phyloP scores from a whole-genome alignment of 2,329 filamentous ascomycete genomes.

The Fusarium nematophilum region DNA sequence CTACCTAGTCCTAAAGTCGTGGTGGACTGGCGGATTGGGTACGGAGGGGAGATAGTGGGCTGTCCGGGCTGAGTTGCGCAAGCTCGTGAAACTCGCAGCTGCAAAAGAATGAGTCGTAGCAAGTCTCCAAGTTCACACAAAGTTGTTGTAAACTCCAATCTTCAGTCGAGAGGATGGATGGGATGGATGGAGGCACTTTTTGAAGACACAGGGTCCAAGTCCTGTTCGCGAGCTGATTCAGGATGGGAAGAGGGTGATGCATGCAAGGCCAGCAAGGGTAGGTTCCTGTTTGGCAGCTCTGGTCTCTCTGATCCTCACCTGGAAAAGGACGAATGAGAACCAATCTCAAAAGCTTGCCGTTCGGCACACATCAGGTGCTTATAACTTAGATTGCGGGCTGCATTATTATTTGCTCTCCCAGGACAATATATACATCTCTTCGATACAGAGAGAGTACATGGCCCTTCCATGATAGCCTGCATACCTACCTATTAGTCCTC shows the following conservation, averaged over 20 bases:
- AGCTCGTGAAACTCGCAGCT: not conserved
- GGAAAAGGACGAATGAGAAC: slow-evolving; percentile 11
- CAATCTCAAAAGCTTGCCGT: slow-evolving; percentile 1
- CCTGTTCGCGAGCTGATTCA: slow-evolving; percentile 35
- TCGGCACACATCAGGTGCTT: too few species aligned
- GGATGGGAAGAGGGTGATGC: slow-evolving; percentile 22
- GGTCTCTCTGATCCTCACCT: not conserved
- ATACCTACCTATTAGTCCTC: too few species aligned
- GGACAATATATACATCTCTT: too few species aligned
- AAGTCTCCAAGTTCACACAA: not conserved
- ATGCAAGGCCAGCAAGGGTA: slow-evolving; percentile 29
- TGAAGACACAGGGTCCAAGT: slow-evolving; percentile 31
- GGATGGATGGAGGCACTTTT: slow-evolving; percentile 12
- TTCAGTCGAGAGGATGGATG: not conserved
- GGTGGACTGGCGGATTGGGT: not conserved
- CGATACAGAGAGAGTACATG: too few species aligned
- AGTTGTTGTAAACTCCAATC: not conserved
- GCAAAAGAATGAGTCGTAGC: not conserved
- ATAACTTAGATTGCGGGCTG: too few species aligned
- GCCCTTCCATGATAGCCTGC: too few species aligned
- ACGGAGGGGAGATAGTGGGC: not conserved
- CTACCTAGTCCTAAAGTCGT: slow-evolving; percentile 10
- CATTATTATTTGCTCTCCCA: too few species aligned
- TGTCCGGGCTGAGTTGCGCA: not conserved
- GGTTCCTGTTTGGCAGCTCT: slow-evolving; percentile 34